Conservation (phyloP, 768 basidiomycete genomes). For the Mycena pura region DNA sequence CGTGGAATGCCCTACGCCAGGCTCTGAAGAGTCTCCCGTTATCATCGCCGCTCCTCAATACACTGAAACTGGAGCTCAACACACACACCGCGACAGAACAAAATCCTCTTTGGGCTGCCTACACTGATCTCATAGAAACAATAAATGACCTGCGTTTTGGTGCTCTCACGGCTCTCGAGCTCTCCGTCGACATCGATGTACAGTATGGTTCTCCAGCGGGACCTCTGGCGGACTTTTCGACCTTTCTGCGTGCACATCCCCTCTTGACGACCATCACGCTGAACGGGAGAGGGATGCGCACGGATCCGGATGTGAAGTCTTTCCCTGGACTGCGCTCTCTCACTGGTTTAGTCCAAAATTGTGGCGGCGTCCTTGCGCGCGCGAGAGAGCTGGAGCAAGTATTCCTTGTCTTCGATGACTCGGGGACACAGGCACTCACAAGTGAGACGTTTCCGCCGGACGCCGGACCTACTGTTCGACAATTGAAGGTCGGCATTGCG, state of each 20-base stretch:
- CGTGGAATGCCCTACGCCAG: neutral
- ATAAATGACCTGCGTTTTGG: neutral
- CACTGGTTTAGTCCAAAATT: neutral
- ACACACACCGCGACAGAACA: neutral
- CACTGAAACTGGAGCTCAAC: neutral
- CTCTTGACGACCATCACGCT: neutral
- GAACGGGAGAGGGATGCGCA: neutral
- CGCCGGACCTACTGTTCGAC: neutral
- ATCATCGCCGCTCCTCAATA: neutral
- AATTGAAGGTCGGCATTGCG: neutral
- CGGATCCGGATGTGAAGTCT: neutral
- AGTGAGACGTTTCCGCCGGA: neutral
- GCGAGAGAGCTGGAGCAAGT: neutral
- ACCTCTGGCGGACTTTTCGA: neutral
- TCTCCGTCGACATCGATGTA: neutral
- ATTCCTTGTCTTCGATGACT: neutral
- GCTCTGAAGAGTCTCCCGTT: neutral
- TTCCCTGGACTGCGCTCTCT: neutral
- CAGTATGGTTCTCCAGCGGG: no score
- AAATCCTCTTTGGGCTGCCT: neutral
- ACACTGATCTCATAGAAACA: neutral
- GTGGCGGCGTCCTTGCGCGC: neutral
- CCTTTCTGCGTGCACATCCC: neutral
- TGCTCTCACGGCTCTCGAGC: neutral
- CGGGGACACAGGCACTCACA: neutral